Conservation (phyloP, 1,284 basidiomycete genomes). For the Singerocomus inundabilis region DNA sequence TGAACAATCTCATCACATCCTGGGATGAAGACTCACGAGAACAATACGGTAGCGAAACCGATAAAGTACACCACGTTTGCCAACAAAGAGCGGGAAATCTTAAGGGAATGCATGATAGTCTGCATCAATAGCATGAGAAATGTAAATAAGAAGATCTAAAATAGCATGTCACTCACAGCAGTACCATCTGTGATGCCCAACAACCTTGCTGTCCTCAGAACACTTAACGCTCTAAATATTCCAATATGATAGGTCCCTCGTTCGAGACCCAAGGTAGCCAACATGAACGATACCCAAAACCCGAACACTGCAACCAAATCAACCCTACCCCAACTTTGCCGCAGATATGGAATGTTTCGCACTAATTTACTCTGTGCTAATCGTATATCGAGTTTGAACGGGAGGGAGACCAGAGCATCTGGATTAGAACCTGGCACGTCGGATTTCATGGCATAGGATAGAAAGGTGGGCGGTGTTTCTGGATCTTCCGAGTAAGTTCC, state of each 20-base stretch:
- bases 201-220: slow-evolving; percentile 81
- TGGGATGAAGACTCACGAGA: slow-evolving; percentile 59
- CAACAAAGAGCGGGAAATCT: slow-evolving; percentile 85
- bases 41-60: slow-evolving; percentile 85
- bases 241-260: slow-evolving; percentile 71
- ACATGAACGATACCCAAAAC: slow-evolving; percentile 80
- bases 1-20: slow-evolving; percentile 1
- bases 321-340: slow-evolving; percentile 93
- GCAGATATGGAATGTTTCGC: slow-evolving; percentile 79
- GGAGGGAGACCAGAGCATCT: slow-evolving; percentile 50
- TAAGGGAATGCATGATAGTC: slow-evolving; percentile 94
- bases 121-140: slow-evolving; percentile 30
- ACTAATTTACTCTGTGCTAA: slow-evolving; percentile 52
- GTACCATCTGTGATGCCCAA: slow-evolving; percentile 92
- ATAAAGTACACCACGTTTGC: slow-evolving; percentile 91
- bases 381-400: slow-evolving; percentile 64
- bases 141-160: background rate
- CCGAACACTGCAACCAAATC: slow-evolving; percentile 82
- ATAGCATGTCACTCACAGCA: slow-evolving; percentile 51
- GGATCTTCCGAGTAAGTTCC: background rate
- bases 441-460: slow-evolving; percentile 49
- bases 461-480: slow-evolving; percentile 43
- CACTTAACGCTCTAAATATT: slow-evolving; percentile 87
- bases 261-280: slow-evolving; percentile 71
- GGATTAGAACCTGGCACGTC: slow-evolving; percentile 35